Percentiles rank a stretch among this genome's conserved stretches.
Evolutionary conservation across 495 filamentous ascomycete species (phyloP).

Genomic region (Hypoxylon fragiforme): DNA sequence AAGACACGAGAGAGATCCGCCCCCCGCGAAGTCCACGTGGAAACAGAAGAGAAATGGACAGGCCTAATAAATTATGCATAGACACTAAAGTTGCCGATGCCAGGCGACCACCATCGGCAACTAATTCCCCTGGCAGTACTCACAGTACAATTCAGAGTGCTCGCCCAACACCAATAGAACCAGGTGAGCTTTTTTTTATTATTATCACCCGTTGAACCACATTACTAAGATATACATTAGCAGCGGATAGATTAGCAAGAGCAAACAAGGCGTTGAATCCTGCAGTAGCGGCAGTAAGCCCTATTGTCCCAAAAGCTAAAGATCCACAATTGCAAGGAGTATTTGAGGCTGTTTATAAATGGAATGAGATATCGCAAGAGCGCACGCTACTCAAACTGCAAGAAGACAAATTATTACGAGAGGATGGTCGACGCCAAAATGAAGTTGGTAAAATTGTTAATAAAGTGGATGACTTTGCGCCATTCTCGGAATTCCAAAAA

Average conservation of each 20-base stretch:
- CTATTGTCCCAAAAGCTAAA: constrained; percentile 19
- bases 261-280: background rate
- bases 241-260: background rate
- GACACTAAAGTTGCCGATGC: constrained; percentile 16
- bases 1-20: constrained; percentile 1
- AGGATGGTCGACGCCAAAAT: constrained; percentile 8
- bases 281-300: background rate
- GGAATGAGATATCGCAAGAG: constrained; percentile 15
- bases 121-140: constrained; percentile 21
- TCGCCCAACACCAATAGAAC: constrained; percentile 16
- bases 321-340: constrained; percentile 30
- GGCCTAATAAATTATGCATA: constrained; percentile 4
- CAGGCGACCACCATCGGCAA: constrained; percentile 3
- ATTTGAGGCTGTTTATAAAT: constrained; percentile 26
- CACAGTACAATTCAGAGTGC: constrained; percentile 7
- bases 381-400: constrained; percentile 18
- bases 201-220: background rate
- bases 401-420: constrained; percentile 9
- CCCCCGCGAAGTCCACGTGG: constrained; percentile 7
- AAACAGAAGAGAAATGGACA: background rate
- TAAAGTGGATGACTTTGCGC: constrained; percentile 28
- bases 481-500: constrained; percentile 23
- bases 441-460: constrained; percentile 18
- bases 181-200: constrained; percentile 10
- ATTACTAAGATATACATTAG: constrained; percentile 16